phyloP scores from a whole-genome alignment of 2,329 filamentous ascomycete genomes.

The Stemphylium vesicarium region DNA sequence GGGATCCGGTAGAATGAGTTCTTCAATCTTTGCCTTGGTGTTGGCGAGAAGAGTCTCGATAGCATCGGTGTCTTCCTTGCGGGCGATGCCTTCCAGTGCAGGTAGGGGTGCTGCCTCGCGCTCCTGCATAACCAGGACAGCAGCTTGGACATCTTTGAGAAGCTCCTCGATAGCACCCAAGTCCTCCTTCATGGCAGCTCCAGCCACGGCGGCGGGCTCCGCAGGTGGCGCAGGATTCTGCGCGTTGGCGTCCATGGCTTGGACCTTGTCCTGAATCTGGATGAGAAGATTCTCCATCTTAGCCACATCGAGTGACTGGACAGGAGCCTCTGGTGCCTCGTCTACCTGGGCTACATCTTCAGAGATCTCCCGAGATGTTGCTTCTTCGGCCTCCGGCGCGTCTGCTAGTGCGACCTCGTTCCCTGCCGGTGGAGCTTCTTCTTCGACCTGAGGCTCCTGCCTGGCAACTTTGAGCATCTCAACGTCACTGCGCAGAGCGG shows the following conservation, averaged over 20 bases:
- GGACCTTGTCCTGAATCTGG: slow-evolving; percentile 83
- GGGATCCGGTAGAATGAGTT: slow-evolving; percentile 69
- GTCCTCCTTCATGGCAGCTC: slow-evolving; percentile 58
- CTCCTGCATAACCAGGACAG: slow-evolving; percentile 52
- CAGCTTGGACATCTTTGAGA: slow-evolving; percentile 64
- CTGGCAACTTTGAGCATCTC: slow-evolving; percentile 70
- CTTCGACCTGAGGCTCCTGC: slow-evolving; percentile 43
- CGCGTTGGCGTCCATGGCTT: slow-evolving; percentile 69
- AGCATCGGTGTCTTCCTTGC: slow-evolving; percentile 84
- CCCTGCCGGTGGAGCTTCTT: slow-evolving; percentile 52
- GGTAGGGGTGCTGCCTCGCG: slow-evolving; percentile 30
- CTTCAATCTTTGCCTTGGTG: slow-evolving; percentile 86
- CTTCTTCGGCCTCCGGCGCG: slow-evolving; percentile 49
- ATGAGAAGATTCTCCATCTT: slow-evolving; percentile 83
- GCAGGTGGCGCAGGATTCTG: slow-evolving; percentile 53
- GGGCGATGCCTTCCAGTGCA: slow-evolving; percentile 61
- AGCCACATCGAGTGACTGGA: slow-evolving; percentile 67
- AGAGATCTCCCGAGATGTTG: slow-evolving; percentile 49
- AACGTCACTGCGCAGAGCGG: slow-evolving; percentile 77
- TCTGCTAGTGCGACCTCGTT: slow-evolving; percentile 59
- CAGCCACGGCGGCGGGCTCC: slow-evolving; percentile 39
- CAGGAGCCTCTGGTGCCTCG: slow-evolving; percentile 50
- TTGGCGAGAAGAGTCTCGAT: slow-evolving; percentile 91
- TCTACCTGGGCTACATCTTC: slow-evolving; percentile 49
- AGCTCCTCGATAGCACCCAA: slow-evolving; percentile 54